phyloP scores from a whole-genome alignment of 2,329 filamentous ascomycete genomes.

The Neurospora sp. region DNA sequence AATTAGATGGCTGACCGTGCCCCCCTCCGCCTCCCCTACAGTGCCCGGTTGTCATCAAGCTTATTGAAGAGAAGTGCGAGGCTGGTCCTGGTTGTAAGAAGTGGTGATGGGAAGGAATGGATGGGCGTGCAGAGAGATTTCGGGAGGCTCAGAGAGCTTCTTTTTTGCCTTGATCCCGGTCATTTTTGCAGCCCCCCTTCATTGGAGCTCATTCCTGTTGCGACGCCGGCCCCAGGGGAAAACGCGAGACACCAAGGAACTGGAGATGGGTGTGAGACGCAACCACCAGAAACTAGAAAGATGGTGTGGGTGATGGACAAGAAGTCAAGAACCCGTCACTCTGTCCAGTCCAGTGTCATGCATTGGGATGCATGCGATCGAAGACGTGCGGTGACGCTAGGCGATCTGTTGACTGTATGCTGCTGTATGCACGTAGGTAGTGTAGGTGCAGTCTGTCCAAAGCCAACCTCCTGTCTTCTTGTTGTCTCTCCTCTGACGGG shows the following conservation, averaged over 20 bases:
- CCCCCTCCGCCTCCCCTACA: not conserved
- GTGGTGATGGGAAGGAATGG: not conserved
- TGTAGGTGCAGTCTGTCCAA: not conserved
- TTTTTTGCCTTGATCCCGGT: not conserved
- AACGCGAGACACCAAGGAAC: not conserved
- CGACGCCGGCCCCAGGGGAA: not conserved
- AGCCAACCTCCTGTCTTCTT: not conserved
- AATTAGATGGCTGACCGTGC: not conserved
- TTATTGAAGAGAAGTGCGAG: not conserved
- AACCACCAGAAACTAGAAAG: not conserved
- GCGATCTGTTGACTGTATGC: not conserved
- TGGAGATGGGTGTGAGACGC: not conserved
- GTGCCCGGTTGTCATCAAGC: not conserved
- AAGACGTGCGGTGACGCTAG: not conserved
- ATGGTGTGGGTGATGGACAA: not conserved
- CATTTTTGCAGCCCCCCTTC: not conserved
- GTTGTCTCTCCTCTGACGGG: not conserved
- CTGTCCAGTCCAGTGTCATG: not conserved
- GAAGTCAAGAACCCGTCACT: not conserved
- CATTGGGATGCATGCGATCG: not conserved
- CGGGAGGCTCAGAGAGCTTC: not conserved
- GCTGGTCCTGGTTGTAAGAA: too few relatives aligned
- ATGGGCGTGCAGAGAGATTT: not conserved
- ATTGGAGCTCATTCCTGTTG: not conserved
- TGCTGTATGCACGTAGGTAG: not conserved